A percentile compares a stretch with the other conserved stretches of the same genome.
Conservation (phyloP, 176 grass and related monocot genomes). For the Bothriochloa decipiens region DNA sequence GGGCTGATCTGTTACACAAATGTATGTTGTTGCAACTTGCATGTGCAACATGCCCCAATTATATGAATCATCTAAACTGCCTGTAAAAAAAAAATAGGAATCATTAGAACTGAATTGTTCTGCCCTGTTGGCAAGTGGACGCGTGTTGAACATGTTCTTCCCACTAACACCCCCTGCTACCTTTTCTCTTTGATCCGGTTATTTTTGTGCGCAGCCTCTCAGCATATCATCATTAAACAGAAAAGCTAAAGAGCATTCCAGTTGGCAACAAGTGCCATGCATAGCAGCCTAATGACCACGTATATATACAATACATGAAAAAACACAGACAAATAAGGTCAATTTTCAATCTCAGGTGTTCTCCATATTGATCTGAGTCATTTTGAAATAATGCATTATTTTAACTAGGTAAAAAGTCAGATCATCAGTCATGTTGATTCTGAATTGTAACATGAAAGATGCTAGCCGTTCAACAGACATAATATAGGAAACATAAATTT, state of each 20-base stretch:
- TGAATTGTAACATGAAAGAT: not conserved
- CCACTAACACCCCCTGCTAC: not conserved
- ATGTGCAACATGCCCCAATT: conserved; percentile 20
- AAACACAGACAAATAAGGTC: not conserved
- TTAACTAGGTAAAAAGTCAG: not conserved
- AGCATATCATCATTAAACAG: not conserved
- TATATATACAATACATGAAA: not conserved
- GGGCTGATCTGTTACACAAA: not conserved
- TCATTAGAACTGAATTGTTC: not conserved
- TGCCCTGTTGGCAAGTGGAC: conserved; percentile 28
- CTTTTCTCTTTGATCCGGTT: conserved; percentile 14
- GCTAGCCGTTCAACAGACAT: not conserved
- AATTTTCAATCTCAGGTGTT: conserved; percentile 9
- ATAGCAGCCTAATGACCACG: not conserved
- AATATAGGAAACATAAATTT: not conserved
- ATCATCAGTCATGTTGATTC: not conserved
- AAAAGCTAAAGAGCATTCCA: not conserved
- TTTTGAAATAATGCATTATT: not conserved
- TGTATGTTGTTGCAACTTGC: conserved; percentile 31
- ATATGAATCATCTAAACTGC: conserved; percentile 2
- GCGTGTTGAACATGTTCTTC: conserved; percentile 29
- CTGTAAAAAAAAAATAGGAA: not conserved
- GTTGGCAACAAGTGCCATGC: not conserved
- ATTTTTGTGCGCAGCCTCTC: conserved; percentile 1
- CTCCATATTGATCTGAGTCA: not conserved